Evolutionary conservation across 495 filamentous ascomycete genomes (phyloP), one percentile per base, ranked within the genome.

Genomic region (Parachaetomium inaequale): DNA sequence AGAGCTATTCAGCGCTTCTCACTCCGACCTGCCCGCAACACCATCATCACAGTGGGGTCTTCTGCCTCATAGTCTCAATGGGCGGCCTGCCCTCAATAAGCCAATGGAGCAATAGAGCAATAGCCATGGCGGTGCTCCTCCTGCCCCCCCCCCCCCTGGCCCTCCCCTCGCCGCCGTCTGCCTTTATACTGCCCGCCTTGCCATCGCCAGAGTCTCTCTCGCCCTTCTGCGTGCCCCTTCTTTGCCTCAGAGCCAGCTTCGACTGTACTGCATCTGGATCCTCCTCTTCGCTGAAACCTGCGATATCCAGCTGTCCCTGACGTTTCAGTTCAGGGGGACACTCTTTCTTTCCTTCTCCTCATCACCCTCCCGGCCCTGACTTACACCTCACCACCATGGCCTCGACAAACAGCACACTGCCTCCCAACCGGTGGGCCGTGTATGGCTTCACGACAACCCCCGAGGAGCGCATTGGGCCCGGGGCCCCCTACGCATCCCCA

Each of bases 401-500:
- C 36, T 40, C 51, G 36, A 21, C 23, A 28, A 50, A 63, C 42
- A 25, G 38, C 58, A 46, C 49, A 4, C 14, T 26, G 12, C 31
- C 26, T 23, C 21, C 29, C 21, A 31, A 55, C 59, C 54, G 51
- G 36, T 58, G 54, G 29, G 57, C 38, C 40, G 21, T 19, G 50
- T 59, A 51, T 25, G 51, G 58, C 63, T 65, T 66, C 59, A 66
- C 67, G 32, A 70, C 69, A 2, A 66, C 64, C 5, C 66, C 68
- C 2, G 62, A 66, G n/a, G 59, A 68, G 34, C 62, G 69, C 8
- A 57, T 64, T 7, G 69, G 64, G 2, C 65, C 68, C n/a, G 55
- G 25, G 0, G 51, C 64, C 51, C 64, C 71, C 3, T 76, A 70
- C 65, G 70, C 69, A 3, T 61, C 65, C 61, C 64, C 68, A 0